These are phyloP conservation scores for Saccharomycopsis lassenensis DNA, from an alignment of 805 yeast species.

Conservation along the genomic window DNA sequence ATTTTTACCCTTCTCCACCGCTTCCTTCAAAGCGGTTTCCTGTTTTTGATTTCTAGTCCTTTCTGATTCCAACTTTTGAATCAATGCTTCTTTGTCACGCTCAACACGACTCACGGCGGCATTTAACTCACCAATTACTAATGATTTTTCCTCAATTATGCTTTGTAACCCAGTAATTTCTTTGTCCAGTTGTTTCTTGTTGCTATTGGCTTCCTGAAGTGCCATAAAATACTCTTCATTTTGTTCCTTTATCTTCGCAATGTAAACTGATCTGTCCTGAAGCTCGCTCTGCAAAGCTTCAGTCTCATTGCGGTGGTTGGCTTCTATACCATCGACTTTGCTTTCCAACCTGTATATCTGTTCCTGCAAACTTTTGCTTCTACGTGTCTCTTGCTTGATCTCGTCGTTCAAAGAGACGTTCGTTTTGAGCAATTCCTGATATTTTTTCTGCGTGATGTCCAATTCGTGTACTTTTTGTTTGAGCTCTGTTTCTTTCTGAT, in stretches of 20 bases:
- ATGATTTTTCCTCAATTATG: too few relatives aligned
- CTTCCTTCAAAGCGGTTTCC: too few relatives aligned
- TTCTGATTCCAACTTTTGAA: too few relatives aligned
- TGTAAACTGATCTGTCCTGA: conserved; percentile 5
- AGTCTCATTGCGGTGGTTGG: conserved; percentile 9
- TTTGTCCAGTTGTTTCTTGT: background rate
- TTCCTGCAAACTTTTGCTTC: too few relatives aligned
- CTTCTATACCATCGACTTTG: conserved; percentile 20
- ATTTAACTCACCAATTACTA: too few relatives aligned
- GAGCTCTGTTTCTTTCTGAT: conserved; percentile 28
- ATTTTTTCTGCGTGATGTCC: conserved; percentile 9
- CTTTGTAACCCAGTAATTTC: conserved; percentile 1
- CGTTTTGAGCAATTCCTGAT: conserved; percentile 20
- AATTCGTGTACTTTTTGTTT: conserved; percentile 18
- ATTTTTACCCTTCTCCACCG: too few relatives aligned
- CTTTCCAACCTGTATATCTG: conserved; percentile 23
- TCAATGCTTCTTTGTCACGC: too few relatives aligned
- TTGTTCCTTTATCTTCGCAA: conserved; percentile 28
- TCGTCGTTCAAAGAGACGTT: conserved; percentile 36
- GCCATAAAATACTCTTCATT: conserved; percentile 28
- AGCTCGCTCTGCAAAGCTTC: background rate
- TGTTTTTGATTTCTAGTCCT: too few relatives aligned
- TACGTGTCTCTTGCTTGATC: conserved; percentile 32
- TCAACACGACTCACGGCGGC: too few relatives aligned
- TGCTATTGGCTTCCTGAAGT: conserved; percentile 7